Conservation (phyloP, 192 early-diverging fungal genomes). For the Coemansia sp. region DNA sequence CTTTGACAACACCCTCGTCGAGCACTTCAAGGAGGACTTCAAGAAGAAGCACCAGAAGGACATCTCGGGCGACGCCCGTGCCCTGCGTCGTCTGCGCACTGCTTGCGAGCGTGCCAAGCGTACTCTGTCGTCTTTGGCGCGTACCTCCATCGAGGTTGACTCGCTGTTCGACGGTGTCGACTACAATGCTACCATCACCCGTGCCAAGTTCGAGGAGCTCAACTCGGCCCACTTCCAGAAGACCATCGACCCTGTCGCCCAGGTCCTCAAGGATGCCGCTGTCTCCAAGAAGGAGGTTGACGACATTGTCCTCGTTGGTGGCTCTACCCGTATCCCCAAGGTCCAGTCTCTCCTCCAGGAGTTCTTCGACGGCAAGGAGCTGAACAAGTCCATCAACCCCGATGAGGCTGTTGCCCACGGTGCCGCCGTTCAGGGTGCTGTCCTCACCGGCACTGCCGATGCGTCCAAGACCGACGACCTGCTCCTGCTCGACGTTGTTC, state of each 20-base stretch:
- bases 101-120: slow-evolving; percentile 78
- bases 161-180: slow-evolving; percentile 76
- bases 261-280: slow-evolving; percentile 77
- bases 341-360: slow-evolving; percentile 77
- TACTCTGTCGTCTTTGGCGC: slow-evolving; percentile 70
- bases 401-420: slow-evolving; percentile 95
- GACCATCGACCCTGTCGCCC: slow-evolving; percentile 70
- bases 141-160: slow-evolving; percentile 71
- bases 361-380: slow-evolving; percentile 79
- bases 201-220: slow-evolving; percentile 80
- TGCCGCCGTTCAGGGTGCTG: slow-evolving; percentile 85
- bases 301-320: slow-evolving; percentile 84
- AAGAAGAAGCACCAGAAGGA: slow-evolving; percentile 75
- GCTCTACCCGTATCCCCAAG: slow-evolving; percentile 94
- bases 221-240: slow-evolving; percentile 65
- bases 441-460: slow-evolving; percentile 68
- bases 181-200: slow-evolving; percentile 73
- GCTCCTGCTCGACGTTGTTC: slow-evolving; percentile 81
- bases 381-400: slow-evolving; percentile 90
- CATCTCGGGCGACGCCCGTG: slow-evolving; percentile 69
- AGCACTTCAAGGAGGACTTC: slow-evolving; percentile 60
- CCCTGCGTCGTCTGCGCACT: slow-evolving; percentile 73
- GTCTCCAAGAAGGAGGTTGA: slow-evolving; percentile 73
- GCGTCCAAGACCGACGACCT: slow-evolving; percentile 68
- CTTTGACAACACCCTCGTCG: slow-evolving; percentile 68